Evolutionary conservation across 2,329 filamentous ascomycete species (phyloP), one percentile per base, ranked within the genome.

Genomic region (Ophiognomonia clavigignenti-juglandacearum): DNA sequence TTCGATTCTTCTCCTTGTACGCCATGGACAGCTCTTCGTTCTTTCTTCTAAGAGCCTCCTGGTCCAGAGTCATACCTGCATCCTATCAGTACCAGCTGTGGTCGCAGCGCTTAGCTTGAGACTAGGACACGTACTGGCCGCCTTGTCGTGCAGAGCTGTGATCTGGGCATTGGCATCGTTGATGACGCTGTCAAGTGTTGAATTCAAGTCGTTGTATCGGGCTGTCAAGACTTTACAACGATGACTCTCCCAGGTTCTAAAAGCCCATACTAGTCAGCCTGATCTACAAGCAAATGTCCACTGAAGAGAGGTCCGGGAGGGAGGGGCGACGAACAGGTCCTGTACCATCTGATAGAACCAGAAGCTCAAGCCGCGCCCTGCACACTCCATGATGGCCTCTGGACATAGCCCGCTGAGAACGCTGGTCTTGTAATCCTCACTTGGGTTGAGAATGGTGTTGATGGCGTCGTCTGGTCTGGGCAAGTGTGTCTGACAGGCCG

Each of bases 381-480:
- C 86, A 64, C 89, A 95, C 57, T 96, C 91, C 77, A 95, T 89
- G 53, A 96, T 86, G 24, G 84, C 74, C 27, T 77, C 83, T 1
- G 92, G 92, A 51, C 82, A 87, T 1, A 96, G 69, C 0, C 92
- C 92, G 59, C 87, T 89, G 10, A 96, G 72, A 0, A 95, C 79
- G 51, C 84, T 91, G 0, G 87, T 89, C 65, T 95, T 95, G 72
- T 93, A 95, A 55, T 95, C 89, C 58, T 96, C 91, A 0, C 82
- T 83, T 0, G 89, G 89, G 51, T 84, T 86, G 34, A 96, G 73
- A 24, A 82, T 76, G 1, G 84, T 78, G 18, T 84, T 72, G 9
- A 86, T 80, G 4, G 83, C 86, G 67, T 95, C 88, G 56, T 95
- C 86, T 0, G 81, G 81, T 53, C 84, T 86, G 7, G 71, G 68